Percentiles rank a stretch among this genome's conserved stretches.
phyloP scores from a whole-genome alignment of 2,329 filamentous ascomycete genomes.

The Penicillium polonicum region DNA sequence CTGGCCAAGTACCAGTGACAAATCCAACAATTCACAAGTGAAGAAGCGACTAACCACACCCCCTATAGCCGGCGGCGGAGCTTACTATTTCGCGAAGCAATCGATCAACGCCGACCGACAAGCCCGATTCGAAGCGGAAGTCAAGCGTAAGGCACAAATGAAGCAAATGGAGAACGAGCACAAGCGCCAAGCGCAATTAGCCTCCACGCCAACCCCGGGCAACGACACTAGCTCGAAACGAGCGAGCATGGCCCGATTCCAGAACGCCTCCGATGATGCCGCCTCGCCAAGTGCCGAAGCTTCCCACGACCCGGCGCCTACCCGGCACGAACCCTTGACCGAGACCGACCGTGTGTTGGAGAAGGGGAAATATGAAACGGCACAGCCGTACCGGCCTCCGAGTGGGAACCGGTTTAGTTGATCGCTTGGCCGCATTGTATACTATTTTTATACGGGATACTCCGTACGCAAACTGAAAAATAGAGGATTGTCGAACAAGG shows the following conservation, averaged over 20 bases:
- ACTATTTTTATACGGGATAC: conserved; percentile 2
- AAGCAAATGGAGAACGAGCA: conserved; percentile 38
- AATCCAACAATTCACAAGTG: no score
- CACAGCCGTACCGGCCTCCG: conserved; percentile 68
- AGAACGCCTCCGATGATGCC: conserved; percentile 46
- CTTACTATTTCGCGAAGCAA: conserved; percentile 94
- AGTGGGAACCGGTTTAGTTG: conserved; percentile 84
- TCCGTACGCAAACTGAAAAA: background rate
- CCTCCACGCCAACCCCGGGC: conserved; percentile 19
- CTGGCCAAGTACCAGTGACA: background rate
- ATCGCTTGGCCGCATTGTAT: conserved; percentile 6
- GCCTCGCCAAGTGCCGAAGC: conserved; percentile 71
- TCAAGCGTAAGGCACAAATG: conserved; percentile 54
- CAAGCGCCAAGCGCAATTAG: conserved; percentile 30
- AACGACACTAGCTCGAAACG: conserved; percentile 36
- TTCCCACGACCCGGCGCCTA: conserved; percentile 78
- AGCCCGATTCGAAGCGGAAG: conserved; percentile 67
- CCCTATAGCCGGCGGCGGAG: conserved; percentile 72
- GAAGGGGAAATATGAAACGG: conserved; percentile 88
- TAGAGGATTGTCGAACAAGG: background rate
- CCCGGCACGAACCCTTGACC: conserved; percentile 72
- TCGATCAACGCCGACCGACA: conserved; percentile 89
- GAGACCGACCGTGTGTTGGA: conserved; percentile 66
- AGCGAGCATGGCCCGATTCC: conserved; percentile 32
- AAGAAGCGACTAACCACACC: conserved; percentile 7